Conservation (phyloP, 202 grass and related monocot genomes). For the Zoysia matrella region DNA sequence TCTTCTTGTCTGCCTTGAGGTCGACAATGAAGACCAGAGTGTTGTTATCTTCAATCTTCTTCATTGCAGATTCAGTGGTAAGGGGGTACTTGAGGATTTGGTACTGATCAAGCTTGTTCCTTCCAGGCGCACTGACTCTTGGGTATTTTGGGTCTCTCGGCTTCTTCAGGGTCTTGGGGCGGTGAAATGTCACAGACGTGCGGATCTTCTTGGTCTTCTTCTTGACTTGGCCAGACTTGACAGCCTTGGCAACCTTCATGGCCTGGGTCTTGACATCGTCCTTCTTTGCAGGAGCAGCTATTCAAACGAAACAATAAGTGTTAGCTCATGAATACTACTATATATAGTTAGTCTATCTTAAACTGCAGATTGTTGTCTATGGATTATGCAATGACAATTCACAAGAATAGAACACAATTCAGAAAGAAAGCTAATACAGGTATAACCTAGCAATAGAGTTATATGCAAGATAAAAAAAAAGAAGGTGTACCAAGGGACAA, state of each 20-base stretch:
- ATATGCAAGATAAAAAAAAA: too few relatives aligned
- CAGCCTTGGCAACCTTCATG: conserved; percentile 73
- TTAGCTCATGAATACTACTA: not conserved
- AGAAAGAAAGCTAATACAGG: not conserved
- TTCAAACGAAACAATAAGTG: not conserved
- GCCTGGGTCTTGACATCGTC: conserved; percentile 67
- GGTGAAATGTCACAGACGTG: conserved; percentile 71
- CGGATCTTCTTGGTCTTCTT: conserved; percentile 72
- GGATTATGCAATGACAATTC: not conserved
- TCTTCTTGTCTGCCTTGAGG: conserved; percentile 77
- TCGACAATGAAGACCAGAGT: conserved; percentile 74
- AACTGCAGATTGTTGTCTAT: not conserved
- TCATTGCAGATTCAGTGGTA: too few relatives aligned
- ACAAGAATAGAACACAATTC: too few relatives aligned
- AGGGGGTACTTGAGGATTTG: conserved; percentile 76
- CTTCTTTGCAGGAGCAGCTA: conserved; percentile 46
- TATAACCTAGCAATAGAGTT: not conserved
- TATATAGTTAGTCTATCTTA: not conserved
- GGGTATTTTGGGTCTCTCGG: conserved; percentile 65
- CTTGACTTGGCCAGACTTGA: conserved; percentile 58
- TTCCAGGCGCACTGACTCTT: conserved; percentile 58
- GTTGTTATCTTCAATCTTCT: conserved; percentile 41
- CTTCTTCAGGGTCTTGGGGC: conserved; percentile 16
- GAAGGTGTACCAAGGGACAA: too few relatives aligned
- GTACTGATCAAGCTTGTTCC: conserved; percentile 81